Evolutionary conservation across 805 yeast species (phyloP), one percentile per base, ranked within the genome.

Genomic region (Metschnikowia peoriensis): DNA sequence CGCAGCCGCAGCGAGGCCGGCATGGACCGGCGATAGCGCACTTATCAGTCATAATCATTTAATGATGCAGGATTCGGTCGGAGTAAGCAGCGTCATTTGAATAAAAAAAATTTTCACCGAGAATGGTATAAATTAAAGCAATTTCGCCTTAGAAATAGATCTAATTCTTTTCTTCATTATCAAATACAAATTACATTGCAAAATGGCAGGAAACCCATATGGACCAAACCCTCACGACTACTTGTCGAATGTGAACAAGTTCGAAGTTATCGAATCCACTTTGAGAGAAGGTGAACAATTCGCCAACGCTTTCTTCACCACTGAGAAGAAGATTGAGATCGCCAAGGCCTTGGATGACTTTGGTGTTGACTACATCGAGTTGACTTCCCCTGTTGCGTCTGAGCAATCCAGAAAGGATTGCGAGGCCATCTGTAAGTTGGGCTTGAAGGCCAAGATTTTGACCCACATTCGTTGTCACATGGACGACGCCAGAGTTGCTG

Each of bases 231-330:
- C 85, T 22, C 71, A 81, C 54, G 85, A 81, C 67, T 80, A 68
- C 57, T 69, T 81, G 56, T 81, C 85, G 37, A 81, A 81, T 59
- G 85, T 81, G 28, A 68, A 71, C 55, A 73, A 73, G 61, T 81
- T 81, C 64, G 76, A 81, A 66, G 66, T 81, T 39, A 81, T 81
- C 53, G 85, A 81, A 61, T 77, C 83, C 29, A 81, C 85, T 22
- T 71, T 81, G 51, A 79, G 85, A 77, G 85, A 81, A 65, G 85
- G 85, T 63, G 85, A 81, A 66, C 85, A 81, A 65, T 81, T 81
- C 59, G 85, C 85, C 61, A 81, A 81, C 60, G 80, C 85, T n/a
- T 81, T 81, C 58, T 81, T 81, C 71, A 73, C 78, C 46, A 71
- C 82, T 41, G 84, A 81, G 51, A 80, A 72, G 67, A 81, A 81